Evolutionary conservation across 2,329 filamentous ascomycete genomes (phyloP).

Genomic region (Sporothrix pseudoabietina): DNA sequence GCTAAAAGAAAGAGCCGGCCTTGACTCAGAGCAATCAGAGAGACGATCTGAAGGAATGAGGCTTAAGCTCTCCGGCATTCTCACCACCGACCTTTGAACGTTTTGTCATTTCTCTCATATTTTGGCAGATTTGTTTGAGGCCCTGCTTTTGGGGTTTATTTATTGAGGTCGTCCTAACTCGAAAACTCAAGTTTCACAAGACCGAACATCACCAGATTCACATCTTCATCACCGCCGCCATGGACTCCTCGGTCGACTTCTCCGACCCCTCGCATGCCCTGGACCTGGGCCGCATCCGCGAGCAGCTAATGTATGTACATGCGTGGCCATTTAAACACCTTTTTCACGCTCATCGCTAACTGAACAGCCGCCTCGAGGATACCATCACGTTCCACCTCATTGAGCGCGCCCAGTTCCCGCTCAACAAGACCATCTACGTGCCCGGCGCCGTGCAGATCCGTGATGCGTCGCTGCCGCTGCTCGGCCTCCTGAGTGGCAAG

Average conservation of each 20-base stretch:
- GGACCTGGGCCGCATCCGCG: conserved; percentile 88
- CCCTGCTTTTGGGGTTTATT: background rate
- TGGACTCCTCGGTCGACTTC: conserved; percentile 91
- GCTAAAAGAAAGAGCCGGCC: background rate
- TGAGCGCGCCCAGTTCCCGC: conserved; percentile 94
- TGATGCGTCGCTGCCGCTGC: conserved; percentile 40
- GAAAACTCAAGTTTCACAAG: background rate
- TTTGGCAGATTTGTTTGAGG: background rate
- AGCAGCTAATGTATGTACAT: conserved; percentile 77
- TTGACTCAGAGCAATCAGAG: background rate
- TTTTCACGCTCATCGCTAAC: background rate
- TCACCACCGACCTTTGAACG: background rate
- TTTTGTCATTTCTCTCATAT: background rate
- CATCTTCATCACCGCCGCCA: conserved; percentile 43
- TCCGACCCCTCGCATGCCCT: conserved; percentile 82
- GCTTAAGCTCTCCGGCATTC: conserved; percentile 6
- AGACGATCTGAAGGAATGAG: background rate
- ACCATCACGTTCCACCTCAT: conserved; percentile 97
- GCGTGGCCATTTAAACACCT: background rate
- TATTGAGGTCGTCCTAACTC: background rate
- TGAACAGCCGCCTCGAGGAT: conserved; percentile 82
- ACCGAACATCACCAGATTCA: background rate
- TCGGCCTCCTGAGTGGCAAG: conserved; percentile 14
- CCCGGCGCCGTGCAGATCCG: conserved; percentile 80
- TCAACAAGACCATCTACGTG: conserved; percentile 84